These are phyloP conservation scores for Aaosphaeria pasadenensis DNA, from an alignment of 2,329 filamentous ascomycete species.

Conservation along the genomic window DNA sequence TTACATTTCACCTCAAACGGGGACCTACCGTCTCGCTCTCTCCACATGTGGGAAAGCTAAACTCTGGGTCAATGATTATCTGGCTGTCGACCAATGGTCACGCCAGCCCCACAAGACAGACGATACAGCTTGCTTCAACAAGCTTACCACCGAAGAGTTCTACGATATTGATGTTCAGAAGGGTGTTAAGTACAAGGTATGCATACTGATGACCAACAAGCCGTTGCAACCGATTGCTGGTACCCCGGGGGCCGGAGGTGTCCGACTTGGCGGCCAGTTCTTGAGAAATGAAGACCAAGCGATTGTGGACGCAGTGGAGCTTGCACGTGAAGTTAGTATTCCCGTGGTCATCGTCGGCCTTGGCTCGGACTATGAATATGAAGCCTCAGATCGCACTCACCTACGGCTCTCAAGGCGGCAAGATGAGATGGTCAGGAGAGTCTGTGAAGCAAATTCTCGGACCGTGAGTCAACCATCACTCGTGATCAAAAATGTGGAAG, in stretches of 20 bases:
- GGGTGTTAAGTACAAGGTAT: not conserved
- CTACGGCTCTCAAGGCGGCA: not conserved
- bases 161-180: not conserved
- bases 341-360: conserved; percentile 73
- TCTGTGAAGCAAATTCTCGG: not conserved
- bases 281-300: not conserved
- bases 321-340: conserved; percentile 58
- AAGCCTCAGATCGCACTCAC: conserved; percentile 69
- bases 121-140: not conserved
- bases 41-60: not conserved
- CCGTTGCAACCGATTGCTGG: not conserved
- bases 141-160: not conserved
- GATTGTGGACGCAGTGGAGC: not conserved
- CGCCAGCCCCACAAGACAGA: not conserved
- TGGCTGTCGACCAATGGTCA: not conserved
- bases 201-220: not conserved
- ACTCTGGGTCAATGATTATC: not conserved
- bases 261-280: not conserved
- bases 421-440: not conserved
- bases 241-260: not conserved
- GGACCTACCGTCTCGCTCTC: too few species aligned
- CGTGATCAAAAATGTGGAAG: conserved; percentile 66
- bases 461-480: conserved; percentile 55
- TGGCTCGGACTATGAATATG: conserved; percentile 69
- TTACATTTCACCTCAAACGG: too few species aligned